Conservation (phyloP, 768 basidiomycete species). For the Mycena haematopus region DNA sequence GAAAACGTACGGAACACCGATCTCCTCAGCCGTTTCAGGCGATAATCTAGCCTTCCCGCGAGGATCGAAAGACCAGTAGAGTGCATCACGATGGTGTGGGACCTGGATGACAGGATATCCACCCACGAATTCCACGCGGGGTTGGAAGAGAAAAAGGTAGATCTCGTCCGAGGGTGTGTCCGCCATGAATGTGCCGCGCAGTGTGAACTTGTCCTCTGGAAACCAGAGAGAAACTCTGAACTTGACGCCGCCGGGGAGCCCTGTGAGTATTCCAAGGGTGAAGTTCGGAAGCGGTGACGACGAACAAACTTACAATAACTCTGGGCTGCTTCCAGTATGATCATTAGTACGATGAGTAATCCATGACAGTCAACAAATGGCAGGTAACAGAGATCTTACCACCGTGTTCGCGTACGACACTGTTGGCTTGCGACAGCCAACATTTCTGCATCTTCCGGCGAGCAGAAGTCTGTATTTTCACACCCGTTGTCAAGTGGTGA, state of each 20-base stretch:
- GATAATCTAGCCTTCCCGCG: not conserved
- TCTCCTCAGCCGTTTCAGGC: not conserved
- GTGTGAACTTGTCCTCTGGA: not conserved
- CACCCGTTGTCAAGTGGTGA: not conserved
- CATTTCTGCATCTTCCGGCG: conserved; percentile 7
- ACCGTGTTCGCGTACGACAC: not conserved
- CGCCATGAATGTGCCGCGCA: conserved; percentile 14
- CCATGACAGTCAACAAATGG: not conserved
- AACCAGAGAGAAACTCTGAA: conserved; percentile 14
- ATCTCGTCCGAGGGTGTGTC: not conserved
- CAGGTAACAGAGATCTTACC: not conserved
- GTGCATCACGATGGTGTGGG: not conserved
- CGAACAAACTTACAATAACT: not conserved
- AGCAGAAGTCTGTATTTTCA: not conserved
- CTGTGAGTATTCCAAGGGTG: not conserved
- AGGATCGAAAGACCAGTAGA: conserved; percentile 12
- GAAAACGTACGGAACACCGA: conserved; percentile 12
- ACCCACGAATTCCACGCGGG: not conserved
- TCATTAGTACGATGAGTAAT: not conserved
- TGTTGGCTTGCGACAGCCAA: conserved; percentile 9
- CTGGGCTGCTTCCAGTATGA: not conserved
- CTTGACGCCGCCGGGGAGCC: not conserved
- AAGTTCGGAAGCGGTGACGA: not conserved
- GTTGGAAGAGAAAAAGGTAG: conserved; percentile 14
- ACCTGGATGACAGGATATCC: not conserved